A percentile compares a stretch with the other conserved stretches of the same genome.
Conservation (phyloP, 2,329 filamentous ascomycete species). For the Chalaropsis ovoidea region DNA sequence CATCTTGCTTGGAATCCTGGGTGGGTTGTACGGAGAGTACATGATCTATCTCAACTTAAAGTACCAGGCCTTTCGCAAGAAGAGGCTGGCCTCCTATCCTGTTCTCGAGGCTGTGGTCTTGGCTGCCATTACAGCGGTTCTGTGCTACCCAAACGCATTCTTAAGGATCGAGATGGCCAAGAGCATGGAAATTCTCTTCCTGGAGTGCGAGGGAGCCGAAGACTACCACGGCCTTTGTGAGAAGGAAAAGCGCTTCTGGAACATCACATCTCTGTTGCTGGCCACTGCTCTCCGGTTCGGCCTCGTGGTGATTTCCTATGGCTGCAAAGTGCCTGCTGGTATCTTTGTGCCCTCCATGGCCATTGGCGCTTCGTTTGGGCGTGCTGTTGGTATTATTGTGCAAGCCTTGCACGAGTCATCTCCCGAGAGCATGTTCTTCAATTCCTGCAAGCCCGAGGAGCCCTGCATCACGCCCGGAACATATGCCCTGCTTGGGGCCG, state of each 20-base stretch:
- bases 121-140: constrained; percentile 70
- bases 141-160: constrained; percentile 97
- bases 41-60: constrained; percentile 97
- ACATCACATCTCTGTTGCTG: constrained; percentile 65
- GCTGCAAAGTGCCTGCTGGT: constrained; percentile 92
- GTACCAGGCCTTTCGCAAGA: constrained; percentile 85
- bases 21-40: constrained; percentile 88
- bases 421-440: constrained; percentile 73
- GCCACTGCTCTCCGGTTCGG: constrained; percentile 74
- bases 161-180: constrained; percentile 97
- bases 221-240: constrained; percentile 89
- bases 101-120: constrained; percentile 78
- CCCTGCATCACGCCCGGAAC: constrained; percentile 96
- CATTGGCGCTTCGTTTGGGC: constrained; percentile 84
- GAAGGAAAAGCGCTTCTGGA: constrained; percentile 59
- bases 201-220: constrained; percentile 80
- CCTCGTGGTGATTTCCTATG: constrained; percentile 90
- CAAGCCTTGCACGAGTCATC: constrained; percentile 78
- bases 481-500: constrained; percentile 90
- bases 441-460: constrained; percentile 78
- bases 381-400: constrained; percentile 88
- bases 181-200: constrained; percentile 96
- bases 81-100: constrained; percentile 74
- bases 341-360: constrained; percentile 99
- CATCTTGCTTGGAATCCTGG: constrained; percentile 81